Percentiles rank a stretch among this genome's conserved stretches.
These are phyloP conservation scores for Epichloe sibirici DNA, from an alignment of 2,329 filamentous ascomycete genomes.

Conservation along the genomic window DNA sequence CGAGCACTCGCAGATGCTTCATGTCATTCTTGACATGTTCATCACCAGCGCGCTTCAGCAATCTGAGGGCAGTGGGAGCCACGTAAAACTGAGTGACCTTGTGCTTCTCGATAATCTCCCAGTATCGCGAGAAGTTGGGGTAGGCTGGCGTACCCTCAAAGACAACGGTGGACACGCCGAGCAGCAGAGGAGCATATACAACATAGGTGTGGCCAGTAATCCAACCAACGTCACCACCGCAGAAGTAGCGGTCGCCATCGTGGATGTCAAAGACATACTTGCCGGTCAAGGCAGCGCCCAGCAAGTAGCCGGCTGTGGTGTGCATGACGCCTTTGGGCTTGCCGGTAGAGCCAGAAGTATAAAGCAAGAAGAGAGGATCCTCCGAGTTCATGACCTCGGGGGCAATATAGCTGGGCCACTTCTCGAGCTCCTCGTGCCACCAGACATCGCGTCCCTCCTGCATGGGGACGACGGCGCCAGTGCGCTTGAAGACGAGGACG, in stretches of 20 bases:
- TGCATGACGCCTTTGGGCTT: slow-evolving; percentile 99
- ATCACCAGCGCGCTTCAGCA: slow-evolving; percentile 91
- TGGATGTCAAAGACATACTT: slow-evolving; percentile 99
- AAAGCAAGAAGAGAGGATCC: slow-evolving; percentile 92
- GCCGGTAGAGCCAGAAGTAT: slow-evolving; percentile 94
- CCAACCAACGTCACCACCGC: slow-evolving; percentile 96
- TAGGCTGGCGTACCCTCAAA: slow-evolving; percentile 98
- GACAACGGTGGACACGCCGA: slow-evolving; percentile 89
- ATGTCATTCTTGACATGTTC: slow-evolving; percentile 84
- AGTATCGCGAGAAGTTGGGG: slow-evolving; percentile 95
- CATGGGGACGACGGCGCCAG: slow-evolving; percentile 84
- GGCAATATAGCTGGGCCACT: slow-evolving; percentile 86
- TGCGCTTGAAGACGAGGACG: slow-evolving; percentile 89
- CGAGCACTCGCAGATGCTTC: slow-evolving; percentile 78
- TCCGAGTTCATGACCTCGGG: slow-evolving; percentile 86
- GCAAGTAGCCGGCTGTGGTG: slow-evolving; percentile 87
- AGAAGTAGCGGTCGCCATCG: slow-evolving; percentile 88
- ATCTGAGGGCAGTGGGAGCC: slow-evolving; percentile 80
- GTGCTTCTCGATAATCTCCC: slow-evolving; percentile 95
- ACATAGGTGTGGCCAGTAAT: slow-evolving; percentile 98
- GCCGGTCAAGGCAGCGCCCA: slow-evolving; percentile 84
- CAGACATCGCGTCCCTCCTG: slow-evolving; percentile 80
- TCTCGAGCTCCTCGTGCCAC: slow-evolving; percentile 98
- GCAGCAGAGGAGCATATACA: slow-evolving; percentile 85
- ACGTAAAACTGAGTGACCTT: slow-evolving; percentile 97